Evolutionary conservation across 495 filamentous ascomycete species (phyloP), one percentile per base, ranked within the genome.

Genomic region (Acidiella bohemica): DNA sequence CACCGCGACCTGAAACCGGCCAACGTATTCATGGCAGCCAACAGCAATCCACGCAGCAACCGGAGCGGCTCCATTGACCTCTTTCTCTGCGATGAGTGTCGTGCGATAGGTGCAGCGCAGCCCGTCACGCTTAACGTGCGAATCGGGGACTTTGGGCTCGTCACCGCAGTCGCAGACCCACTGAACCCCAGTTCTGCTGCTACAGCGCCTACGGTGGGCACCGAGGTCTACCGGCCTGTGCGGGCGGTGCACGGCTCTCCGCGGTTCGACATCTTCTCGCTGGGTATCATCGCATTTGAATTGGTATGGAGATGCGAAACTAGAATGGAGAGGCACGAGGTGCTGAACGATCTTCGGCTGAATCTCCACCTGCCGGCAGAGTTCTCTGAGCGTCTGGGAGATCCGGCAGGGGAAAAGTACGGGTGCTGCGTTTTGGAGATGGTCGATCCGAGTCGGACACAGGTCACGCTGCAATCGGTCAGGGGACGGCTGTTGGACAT

Each of bases 1-100:
- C 67, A 70, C 41, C 56, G 66, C 19, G 66, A 70, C 34, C 51
- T 68, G 34, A 70, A 70, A 38, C 67, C 66, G 0, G 51, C 43
- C 0, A 70, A 70, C 44, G 58, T 70, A 27, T 64, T 70, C 39
- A 49, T 71, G 4, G 53, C 59, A 24, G 58, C 29, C 39, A 31
- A 18, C 25, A 38, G 14, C 27, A 41, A 19, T 36, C 37, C 39
- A 4, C 26, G 36, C 28, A 9, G 18, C 12, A 37, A 32, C 5
- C 12, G 29, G 2, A n/a, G n/a, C n/a, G 59, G 53, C 20, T 59
- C 48, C n/a, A 44, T 62, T 20, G 45, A 64, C 31, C 45, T 63
- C 10, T 36, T 39, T 6, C 36, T 45, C 6, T 67, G 64, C 46
- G n/a, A 32, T 12, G 35, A 55, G 8, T 66, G 64, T 44, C 38